Evolutionary conservation across 1,284 basidiomycete genomes (phyloP), one percentile per base, ranked within the genome.

Genomic region (Trichosporon sp.): DNA sequence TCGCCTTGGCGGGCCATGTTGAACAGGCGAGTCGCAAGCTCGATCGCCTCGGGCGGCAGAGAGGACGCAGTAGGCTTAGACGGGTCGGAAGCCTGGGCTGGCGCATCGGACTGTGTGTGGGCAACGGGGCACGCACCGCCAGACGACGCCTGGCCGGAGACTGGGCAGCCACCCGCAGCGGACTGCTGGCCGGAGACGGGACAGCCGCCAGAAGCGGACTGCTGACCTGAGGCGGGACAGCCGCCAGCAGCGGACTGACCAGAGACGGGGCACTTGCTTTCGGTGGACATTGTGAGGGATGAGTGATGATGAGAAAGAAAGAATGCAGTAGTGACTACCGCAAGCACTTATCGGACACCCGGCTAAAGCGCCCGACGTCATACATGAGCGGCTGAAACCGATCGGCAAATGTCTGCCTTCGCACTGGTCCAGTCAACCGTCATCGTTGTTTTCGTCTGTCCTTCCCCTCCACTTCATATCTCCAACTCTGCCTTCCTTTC

Each of bases 1-100:
- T 89, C 83, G 15, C 91, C 91, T 5, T 83, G 76, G 5, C 92
- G 87, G 12, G 91, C 91, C 12, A 89, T 87, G 68, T 92, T 87
- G 81, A 93, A 93, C 84, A 92, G 89, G 70, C 87, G 86, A 67
- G 88, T 86, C 0, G 91, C 91, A 79, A 92, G 92, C 13, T 86
- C 87, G 72, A 92, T 67, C 13, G 91, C 90, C 21, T 83, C 86
- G 32, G 75, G 72, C 15, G 75, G 75, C 27, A 75, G 70, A 15
- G 56, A n/a, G 62, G 67, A 31, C 29, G 62, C 67, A 13, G 5
- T 7, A 5, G 56, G 56, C 56, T 60, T 60, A 15, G 56, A 60
- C 15, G 56, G 27, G 18, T 60, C 56, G 18, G 56, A n/a, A 3
- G 27, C 21, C 9, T 29, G 9, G 13, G 56, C 27, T 1, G 27